phyloP scores from a whole-genome alignment of 108 stramenopile genomes.

The Nitzschia inconspicua region DNA sequence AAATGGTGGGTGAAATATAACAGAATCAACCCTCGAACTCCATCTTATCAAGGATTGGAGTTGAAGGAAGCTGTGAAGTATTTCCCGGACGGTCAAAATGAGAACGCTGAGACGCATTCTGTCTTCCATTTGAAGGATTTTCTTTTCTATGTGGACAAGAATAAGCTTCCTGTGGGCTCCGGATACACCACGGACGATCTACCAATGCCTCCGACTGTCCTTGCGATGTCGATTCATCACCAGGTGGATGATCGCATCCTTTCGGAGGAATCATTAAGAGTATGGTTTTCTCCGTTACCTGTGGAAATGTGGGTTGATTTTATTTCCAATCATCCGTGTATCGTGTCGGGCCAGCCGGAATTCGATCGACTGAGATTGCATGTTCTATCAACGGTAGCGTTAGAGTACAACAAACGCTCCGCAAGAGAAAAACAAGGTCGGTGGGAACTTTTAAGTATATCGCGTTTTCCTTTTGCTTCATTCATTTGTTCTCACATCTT shows the following conservation, averaged over 20 bases:
- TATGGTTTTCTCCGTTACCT: slow-evolving; percentile 57
- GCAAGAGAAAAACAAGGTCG: no score
- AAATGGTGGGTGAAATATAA: slow-evolving; percentile 71
- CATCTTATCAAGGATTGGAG: slow-evolving; percentile 15
- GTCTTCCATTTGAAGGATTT: slow-evolving; percentile 42
- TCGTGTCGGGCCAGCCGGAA: slow-evolving; percentile 44
- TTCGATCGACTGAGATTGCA: slow-evolving; percentile 35
- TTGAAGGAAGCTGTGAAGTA: slow-evolving; percentile 54
- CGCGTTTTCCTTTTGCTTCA: no score
- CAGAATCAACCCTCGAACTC: slow-evolving; percentile 29
- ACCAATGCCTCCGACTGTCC: slow-evolving; percentile 66
- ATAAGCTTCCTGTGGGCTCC: slow-evolving; percentile 17
- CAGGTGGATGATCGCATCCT: slow-evolving; percentile 38
- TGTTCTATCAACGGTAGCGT: slow-evolving; percentile 43
- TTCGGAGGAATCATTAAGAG: slow-evolving; percentile 33
- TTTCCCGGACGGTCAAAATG: slow-evolving; percentile 13
- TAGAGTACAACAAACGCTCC: slow-evolving; percentile 46
- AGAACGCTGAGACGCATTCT: slow-evolving; percentile 4
- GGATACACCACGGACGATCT: slow-evolving; percentile 25
- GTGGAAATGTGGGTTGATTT: slow-evolving; percentile 70
- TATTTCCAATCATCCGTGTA: slow-evolving; percentile 45
- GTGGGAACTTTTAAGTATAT: no score
- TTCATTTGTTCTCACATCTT: no score
- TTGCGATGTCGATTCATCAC: slow-evolving; percentile 45
- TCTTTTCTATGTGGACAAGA: slow-evolving; percentile 52